Conservation (phyloP, 208 protist species). For the Sergeia podlipaevii region DNA sequence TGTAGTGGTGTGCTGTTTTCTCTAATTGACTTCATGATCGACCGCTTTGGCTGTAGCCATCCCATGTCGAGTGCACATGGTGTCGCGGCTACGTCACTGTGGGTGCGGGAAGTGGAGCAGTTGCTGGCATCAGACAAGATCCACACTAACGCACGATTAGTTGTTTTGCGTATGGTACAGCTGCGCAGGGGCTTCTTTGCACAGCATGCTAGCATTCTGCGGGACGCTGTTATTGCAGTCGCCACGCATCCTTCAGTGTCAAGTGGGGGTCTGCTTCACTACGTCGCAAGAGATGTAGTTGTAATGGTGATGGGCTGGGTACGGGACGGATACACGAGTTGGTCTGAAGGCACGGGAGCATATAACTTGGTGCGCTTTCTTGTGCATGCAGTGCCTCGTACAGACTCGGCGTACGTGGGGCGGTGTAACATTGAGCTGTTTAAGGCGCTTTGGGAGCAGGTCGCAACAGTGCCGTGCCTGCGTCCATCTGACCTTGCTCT, state of each 20-base stretch:
- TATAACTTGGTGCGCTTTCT: conserved; percentile 19
- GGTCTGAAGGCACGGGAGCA: not conserved
- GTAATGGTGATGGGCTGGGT: conserved; percentile 45
- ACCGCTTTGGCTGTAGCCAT: not conserved
- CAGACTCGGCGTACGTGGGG: conserved; percentile 20
- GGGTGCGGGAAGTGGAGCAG: conserved; percentile 58
- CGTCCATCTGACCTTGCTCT: not conserved
- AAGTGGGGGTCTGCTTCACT: conserved; percentile 48
- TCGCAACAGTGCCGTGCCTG: conserved; percentile 12
- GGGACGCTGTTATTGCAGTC: conserved; percentile 41
- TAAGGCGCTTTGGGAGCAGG: conserved; percentile 38
- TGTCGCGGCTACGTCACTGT: conserved; percentile 16
- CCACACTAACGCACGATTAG: conserved; percentile 41
- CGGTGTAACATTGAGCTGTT: conserved; percentile 71
- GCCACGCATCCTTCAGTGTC: conserved; percentile 14
- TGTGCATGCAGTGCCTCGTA: conserved; percentile 19
- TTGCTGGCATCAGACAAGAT: conserved; percentile 18
- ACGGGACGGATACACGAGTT: not conserved
- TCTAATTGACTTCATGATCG: conserved; percentile 34
- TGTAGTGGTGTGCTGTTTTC: conserved; percentile 26
- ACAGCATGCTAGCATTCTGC: conserved; percentile 29
- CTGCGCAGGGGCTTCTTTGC: conserved; percentile 42
- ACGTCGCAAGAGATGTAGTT: conserved; percentile 72
- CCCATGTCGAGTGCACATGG: not conserved
- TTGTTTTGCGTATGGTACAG: conserved; percentile 51